phyloP scores from a whole-genome alignment of 805 yeast genomes.

The Candida silvatica region DNA sequence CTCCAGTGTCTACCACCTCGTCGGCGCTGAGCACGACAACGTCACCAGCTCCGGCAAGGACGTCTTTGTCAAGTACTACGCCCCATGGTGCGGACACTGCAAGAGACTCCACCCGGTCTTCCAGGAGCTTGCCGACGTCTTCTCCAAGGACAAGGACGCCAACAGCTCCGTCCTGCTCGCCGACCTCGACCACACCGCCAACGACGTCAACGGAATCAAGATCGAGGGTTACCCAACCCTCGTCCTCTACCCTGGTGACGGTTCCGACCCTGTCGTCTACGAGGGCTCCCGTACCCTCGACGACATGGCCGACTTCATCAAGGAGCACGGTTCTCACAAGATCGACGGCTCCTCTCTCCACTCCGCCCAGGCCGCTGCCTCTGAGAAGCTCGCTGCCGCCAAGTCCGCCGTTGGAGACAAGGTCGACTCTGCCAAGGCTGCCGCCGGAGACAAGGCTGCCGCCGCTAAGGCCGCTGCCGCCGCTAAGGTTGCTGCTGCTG shows the following conservation, averaged over 20 bases:
- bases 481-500: constrained; percentile 1
- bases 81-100: constrained; percentile 98
- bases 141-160: constrained; percentile 39
- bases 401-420: constrained; percentile 12
- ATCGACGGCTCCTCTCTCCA: constrained; percentile 43
- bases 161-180: constrained; percentile 62
- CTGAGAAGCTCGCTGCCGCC: constrained; percentile 20
- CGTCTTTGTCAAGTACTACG: constrained; percentile 83
- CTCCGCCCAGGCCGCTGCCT: constrained; percentile 13
- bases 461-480: neutral
- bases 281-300: constrained; percentile 69
- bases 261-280: constrained; percentile 56
- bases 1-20: constrained; percentile 58
- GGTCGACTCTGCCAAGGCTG: neutral
- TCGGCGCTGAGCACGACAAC: constrained; percentile 74
- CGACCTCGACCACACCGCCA: constrained; percentile 80
- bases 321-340: constrained; percentile 53
- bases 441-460: neutral
- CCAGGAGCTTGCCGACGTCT: constrained; percentile 76
- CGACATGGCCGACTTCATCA: constrained; percentile 60
- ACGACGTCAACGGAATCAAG: constrained; percentile 71
- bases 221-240: constrained; percentile 91
- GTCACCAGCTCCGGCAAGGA: constrained; percentile 58
- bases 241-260: constrained; percentile 80
- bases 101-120: constrained; percentile 82